Conservation (phyloP, 2,329 filamentous ascomycete genomes). For the Knufia fluminis region DNA sequence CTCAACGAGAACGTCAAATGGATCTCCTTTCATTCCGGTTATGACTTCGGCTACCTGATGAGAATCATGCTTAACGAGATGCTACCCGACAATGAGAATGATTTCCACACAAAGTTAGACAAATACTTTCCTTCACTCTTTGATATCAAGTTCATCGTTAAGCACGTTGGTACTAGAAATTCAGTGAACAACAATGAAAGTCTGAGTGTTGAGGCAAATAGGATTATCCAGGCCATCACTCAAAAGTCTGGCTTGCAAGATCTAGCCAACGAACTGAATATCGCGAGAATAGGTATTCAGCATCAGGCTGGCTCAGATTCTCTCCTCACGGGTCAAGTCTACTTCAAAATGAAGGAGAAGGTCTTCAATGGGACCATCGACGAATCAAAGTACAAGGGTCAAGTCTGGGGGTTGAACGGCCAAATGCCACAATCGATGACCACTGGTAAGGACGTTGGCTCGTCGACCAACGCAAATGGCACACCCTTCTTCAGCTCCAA, state of each 20-base stretch:
- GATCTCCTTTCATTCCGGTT: conserved; percentile 96
- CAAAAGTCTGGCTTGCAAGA: conserved; percentile 88
- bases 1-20: conserved; percentile 82
- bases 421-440: conserved; percentile 49
- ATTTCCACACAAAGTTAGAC: conserved; percentile 81
- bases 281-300: conserved; percentile 75
- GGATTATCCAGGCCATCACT: conserved; percentile 75
- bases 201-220: conserved; percentile 54
- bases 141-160: conserved; percentile 96
- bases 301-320: conserved; percentile 94
- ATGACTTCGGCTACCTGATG: conserved; percentile 95
- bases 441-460: conserved; percentile 28
- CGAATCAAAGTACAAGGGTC: conserved; percentile 68
- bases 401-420: conserved; percentile 85
- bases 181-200: conserved; percentile 56
- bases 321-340: conserved; percentile 84
- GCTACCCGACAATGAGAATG: conserved; percentile 77
- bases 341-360: conserved; percentile 83
- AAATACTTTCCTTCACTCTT: conserved; percentile 89
- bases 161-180: conserved; percentile 67
- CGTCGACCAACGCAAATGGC: conserved; percentile 46
- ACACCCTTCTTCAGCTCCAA: conserved; percentile 38
- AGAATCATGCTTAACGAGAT: conserved; percentile 72
- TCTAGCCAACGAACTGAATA: conserved; percentile 84
- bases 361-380: conserved; percentile 78